Evolutionary conservation across 2,329 filamentous ascomycete species (phyloP).

Genomic region (Magnaporthales sp.): DNA sequence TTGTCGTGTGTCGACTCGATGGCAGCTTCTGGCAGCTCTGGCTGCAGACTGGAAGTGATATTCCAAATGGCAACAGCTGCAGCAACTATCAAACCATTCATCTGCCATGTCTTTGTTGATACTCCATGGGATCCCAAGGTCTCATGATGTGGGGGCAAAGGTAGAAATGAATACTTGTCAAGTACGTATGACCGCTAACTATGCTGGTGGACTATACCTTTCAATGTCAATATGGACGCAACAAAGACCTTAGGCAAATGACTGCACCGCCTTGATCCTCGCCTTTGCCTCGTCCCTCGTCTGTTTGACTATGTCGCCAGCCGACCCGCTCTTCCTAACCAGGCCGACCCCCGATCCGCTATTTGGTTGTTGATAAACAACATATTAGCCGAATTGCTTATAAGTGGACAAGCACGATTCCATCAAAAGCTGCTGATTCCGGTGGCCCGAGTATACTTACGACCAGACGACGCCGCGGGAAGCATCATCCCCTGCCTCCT

Average conservation of each 20-base stretch:
- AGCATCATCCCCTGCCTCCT: slow-evolving; percentile 20
- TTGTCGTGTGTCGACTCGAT: slow-evolving; percentile 36
- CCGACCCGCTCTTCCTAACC: slow-evolving; percentile 29
- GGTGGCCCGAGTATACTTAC: slow-evolving; percentile 11
- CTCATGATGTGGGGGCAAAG: too few relatives aligned
- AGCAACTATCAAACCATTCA: slow-evolving; percentile 48
- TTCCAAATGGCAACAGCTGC: slow-evolving; percentile 37
- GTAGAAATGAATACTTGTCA: not conserved
- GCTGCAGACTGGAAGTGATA: slow-evolving; percentile 41
- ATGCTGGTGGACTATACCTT: too few relatives aligned
- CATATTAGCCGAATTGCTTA: not conserved
- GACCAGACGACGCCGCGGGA: slow-evolving; percentile 27
- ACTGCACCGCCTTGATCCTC: slow-evolving; percentile 21
- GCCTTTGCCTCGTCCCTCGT: slow-evolving; percentile 26
- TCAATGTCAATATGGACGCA: not conserved
- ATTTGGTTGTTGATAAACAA: not conserved
- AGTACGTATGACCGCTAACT: not conserved
- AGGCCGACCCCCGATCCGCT: slow-evolving; percentile 35
- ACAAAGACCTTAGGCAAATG: not conserved
- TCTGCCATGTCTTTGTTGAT: slow-evolving; percentile 38
- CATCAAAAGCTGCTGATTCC: not conserved
- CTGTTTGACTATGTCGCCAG: slow-evolving; percentile 34
- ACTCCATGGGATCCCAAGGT: too few relatives aligned
- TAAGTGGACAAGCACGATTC: too few relatives aligned
- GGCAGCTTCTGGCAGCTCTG: slow-evolving; percentile 39